Percentiles rank a stretch among this genome's conserved stretches.
phyloP scores from a whole-genome alignment of 192 early-diverging fungal genomes.

The Backusella psychrophila region DNA sequence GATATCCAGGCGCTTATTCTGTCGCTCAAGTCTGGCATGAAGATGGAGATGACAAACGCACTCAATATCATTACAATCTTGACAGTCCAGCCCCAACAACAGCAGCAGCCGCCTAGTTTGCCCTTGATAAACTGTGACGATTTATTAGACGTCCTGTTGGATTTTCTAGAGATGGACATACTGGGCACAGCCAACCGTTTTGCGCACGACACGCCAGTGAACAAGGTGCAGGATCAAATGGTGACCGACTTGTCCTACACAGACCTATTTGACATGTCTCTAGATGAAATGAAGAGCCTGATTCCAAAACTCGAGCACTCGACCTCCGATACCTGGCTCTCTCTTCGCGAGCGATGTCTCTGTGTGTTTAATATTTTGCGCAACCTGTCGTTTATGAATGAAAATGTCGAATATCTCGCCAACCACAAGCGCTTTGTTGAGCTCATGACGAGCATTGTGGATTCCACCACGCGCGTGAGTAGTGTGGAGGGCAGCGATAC shows the following conservation, averaged over 20 bases:
- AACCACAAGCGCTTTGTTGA: conserved; percentile 43
- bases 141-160: conserved; percentile 63
- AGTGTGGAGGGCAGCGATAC: conserved; percentile 13
- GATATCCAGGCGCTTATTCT: conserved; percentile 77
- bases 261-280: conserved; percentile 48
- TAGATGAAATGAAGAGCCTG: conserved; percentile 48
- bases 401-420: conserved; percentile 48
- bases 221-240: not conserved
- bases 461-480: conserved; percentile 9
- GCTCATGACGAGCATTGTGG: conserved; percentile 32
- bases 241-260: conserved; percentile 36
- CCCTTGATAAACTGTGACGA: conserved; percentile 52
- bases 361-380: conserved; percentile 52
- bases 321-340: conserved; percentile 36
- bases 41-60: conserved; percentile 69
- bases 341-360: conserved; percentile 47
- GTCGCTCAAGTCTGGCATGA: conserved; percentile 76
- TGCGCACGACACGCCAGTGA: not conserved
- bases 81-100: conserved; percentile 48
- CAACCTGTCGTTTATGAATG: conserved; percentile 53
- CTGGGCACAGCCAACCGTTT: conserved; percentile 17
- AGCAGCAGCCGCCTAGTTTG: conserved; percentile 21
- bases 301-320: conserved; percentile 34
- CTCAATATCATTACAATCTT: conserved; percentile 68
- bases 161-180: conserved; percentile 50